phyloP scores from a whole-genome alignment of 495 filamentous ascomycete species.

The Podospora anserina region DNA sequence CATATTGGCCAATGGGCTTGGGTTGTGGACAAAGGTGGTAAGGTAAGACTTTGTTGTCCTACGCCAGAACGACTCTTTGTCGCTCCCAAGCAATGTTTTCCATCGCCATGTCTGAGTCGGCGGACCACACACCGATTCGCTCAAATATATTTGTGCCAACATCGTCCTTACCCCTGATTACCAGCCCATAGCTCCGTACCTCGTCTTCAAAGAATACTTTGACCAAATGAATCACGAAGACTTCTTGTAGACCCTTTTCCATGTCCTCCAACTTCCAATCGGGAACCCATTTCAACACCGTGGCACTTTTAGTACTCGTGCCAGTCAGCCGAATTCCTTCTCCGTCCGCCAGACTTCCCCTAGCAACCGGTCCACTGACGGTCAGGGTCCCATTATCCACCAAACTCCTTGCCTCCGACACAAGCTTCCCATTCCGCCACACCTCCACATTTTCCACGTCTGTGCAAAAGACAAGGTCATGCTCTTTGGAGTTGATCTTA shows the following conservation, averaged over 20 bases:
- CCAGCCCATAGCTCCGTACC: not conserved
- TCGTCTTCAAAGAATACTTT: not conserved
- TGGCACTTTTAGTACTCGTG: not conserved
- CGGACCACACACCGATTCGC: not conserved
- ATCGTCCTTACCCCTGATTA: not conserved
- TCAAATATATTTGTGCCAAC: not conserved
- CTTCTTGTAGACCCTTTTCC: not conserved
- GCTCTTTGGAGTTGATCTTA: not conserved
- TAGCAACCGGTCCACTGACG: not conserved
- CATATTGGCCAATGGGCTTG: too few relatives aligned
- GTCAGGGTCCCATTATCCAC: not conserved
- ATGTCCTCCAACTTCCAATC: not conserved
- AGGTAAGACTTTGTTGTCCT: not conserved
- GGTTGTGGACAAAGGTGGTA: too few relatives aligned
- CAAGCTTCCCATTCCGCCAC: conserved; percentile 7
- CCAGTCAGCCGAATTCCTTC: not conserved
- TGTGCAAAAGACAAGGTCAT: not conserved
- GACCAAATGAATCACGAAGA: conserved; percentile 2
- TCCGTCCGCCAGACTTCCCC: not conserved
- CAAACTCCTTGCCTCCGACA: conserved; percentile 6
- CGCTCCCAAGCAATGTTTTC: not conserved
- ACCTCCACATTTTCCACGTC: conserved; percentile 1
- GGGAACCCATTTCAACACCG: not conserved
- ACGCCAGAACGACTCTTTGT: not conserved
- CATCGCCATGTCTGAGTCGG: not conserved